Evolutionary conservation across 257 asterid species (phyloP), one percentile per base, ranked within the genome.

Genomic region (Misopates orontium): DNA sequence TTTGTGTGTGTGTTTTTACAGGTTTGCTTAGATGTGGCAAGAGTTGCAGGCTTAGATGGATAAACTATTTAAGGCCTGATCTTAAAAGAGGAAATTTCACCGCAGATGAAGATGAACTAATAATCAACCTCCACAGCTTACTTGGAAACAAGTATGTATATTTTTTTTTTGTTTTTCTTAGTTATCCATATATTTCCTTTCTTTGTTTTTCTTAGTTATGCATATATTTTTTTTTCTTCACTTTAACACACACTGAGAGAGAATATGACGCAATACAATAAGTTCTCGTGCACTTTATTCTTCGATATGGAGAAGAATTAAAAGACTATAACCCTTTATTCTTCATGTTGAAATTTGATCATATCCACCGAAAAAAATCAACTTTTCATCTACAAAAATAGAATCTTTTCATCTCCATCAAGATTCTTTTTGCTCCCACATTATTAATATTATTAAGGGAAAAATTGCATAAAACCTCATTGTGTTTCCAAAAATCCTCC

Each of bases 21-120:
- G 84, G 84, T 16, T 70, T 79, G 75, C 73, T 76, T 24, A 79
- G 84, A 57, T 79, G 84, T 41, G 84, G 84, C 22, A 79, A 79
- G 66, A 79, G 84, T 42, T 79, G 84, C 60, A 70, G 84, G 58
- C 58, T 79, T n/a, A 36, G 84, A 23, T 79, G 84, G 84, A 79
- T 79, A 49, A 79, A 79, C 41, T 79, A 79, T 56, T 72, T 79
- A 6, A 54, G 84, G 41, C 84, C 84, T 1, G 81, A 79, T 52
- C 55, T 79, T 9, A 79, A 79, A 48, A 63, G 84, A 50, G 84
- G 84, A 56, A 79, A 79, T 31, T 79, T 79, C 23, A 72, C 69
- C 19, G 70, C 66, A 53, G 74, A 79, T 64, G 84, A 79, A 67
- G 81, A 79, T 61, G 77, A 79, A 36, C 64, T 79, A 63, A 79